phyloP scores from a whole-genome alignment of 2,329 filamentous ascomycete species.

The Trichoderma sp. region DNA sequence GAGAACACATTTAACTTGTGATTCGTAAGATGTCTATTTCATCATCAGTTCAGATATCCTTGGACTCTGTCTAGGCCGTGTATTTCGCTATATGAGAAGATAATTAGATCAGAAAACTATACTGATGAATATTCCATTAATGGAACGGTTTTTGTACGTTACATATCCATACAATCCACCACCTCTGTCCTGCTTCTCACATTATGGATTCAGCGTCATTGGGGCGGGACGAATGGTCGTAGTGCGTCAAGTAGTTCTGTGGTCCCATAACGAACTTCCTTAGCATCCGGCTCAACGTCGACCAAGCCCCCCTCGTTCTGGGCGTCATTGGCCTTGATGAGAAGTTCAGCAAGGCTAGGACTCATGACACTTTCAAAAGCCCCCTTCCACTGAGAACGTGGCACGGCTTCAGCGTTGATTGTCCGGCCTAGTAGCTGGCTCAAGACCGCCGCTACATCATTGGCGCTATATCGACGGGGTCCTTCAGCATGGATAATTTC shows the following conservation, averaged over 20 bases:
- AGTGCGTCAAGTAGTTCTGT: background rate
- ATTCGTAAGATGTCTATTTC: too few species aligned
- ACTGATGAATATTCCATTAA: background rate
- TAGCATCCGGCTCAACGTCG: background rate
- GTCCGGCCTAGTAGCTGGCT: background rate
- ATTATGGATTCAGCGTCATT: background rate
- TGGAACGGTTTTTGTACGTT: background rate
- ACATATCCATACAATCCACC: background rate
- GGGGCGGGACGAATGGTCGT: background rate
- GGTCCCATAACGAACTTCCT: background rate
- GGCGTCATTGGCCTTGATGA: background rate
- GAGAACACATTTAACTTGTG: background rate
- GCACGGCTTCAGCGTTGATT: background rate
- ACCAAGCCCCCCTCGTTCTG: background rate
- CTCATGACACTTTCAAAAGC: background rate
- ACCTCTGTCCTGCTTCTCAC: background rate
- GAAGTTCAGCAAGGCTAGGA: background rate
- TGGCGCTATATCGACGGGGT: background rate
- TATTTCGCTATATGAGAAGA: background rate
- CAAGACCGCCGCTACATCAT: background rate
- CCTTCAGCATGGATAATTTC: background rate
- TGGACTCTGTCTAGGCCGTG: background rate
- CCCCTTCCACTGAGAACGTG: background rate
- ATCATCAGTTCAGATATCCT: background rate
- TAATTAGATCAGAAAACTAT: too few species aligned